These are phyloP conservation scores for Trichaptum fuscoviolaceum DNA, from an alignment of 768 basidiomycete species.

Conservation along the genomic window DNA sequence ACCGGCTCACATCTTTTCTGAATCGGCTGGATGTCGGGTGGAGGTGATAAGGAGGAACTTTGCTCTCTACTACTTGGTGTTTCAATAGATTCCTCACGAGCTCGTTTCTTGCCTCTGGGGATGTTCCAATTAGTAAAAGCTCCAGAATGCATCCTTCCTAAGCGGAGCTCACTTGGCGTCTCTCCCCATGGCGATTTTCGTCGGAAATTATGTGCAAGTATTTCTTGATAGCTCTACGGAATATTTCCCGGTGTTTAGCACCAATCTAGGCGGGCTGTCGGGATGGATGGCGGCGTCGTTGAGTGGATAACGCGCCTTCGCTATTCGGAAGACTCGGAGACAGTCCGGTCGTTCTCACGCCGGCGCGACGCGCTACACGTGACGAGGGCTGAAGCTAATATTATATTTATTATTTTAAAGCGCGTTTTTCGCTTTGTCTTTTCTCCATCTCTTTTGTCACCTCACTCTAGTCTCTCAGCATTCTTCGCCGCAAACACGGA, in stretches of 20 bases:
- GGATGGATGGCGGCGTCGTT: background rate
- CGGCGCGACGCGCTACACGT: background rate
- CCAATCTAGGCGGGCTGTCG: background rate
- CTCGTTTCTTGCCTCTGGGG: constrained; percentile 49
- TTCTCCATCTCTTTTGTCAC: background rate
- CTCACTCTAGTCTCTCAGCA: background rate
- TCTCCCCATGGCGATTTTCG: background rate
- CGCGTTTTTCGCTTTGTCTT: background rate
- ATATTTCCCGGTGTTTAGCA: background rate
- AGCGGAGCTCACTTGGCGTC: background rate
- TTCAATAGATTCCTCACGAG: constrained; percentile 22
- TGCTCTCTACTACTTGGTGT: constrained; percentile 17
- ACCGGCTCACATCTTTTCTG: constrained; percentile 7
- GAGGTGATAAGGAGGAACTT: constrained; percentile 22
- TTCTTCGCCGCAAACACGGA: too few relatives aligned
- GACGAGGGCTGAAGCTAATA: background rate
- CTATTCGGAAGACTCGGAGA: too few relatives aligned
- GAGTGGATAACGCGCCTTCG: background rate
- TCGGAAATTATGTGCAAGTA: background rate
- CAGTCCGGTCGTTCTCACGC: background rate
- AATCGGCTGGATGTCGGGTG: constrained; percentile 29
- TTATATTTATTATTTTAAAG: background rate
- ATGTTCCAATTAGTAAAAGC: background rate
- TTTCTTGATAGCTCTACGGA: background rate
- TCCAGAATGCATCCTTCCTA: background rate